Conservation (phyloP, 257 asterid genomes). For the Verbena officinalis region DNA sequence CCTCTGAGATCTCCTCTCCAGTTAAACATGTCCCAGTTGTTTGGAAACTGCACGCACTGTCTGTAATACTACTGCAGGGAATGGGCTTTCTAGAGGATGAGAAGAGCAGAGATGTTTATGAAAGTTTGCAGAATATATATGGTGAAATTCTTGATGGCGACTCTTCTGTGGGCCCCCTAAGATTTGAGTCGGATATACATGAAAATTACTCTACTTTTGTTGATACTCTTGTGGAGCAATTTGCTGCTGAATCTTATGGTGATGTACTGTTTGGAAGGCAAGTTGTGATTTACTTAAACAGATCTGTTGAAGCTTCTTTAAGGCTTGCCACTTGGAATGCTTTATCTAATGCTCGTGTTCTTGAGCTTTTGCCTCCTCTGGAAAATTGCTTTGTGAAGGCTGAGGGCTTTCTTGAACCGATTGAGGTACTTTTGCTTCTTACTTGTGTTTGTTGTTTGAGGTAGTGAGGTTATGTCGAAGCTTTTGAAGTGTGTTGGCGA, state of each 20-base stretch:
- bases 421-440: conserved; percentile 57
- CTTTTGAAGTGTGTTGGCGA: not conserved
- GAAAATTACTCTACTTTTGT: conserved; percentile 74
- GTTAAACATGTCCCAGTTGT: conserved; percentile 56
- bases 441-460: not conserved
- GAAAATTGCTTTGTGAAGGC: conserved; percentile 56
- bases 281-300: conserved; percentile 73
- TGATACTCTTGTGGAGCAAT: conserved; percentile 86
- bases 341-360: conserved; percentile 68
- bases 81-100: conserved; percentile 75
- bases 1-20: conserved; percentile 42
- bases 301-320: conserved; percentile 70
- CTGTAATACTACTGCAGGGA: conserved; percentile 67
- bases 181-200: conserved; percentile 65
- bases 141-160: conserved; percentile 56
- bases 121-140: conserved; percentile 67
- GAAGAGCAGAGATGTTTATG: conserved; percentile 72
- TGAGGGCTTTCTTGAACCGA: conserved; percentile 83
- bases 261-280: conserved; percentile 83
- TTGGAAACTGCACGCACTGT: conserved; percentile 91
- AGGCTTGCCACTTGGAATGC: conserved; percentile 85
- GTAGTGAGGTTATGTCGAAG: not conserved
- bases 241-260: conserved; percentile 92
- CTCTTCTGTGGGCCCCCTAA: conserved; percentile 32
- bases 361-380: conserved; percentile 81